phyloP scores from a whole-genome alignment of 2,329 filamentous ascomycete species.

The Pseudogymnoascus sp. region DNA sequence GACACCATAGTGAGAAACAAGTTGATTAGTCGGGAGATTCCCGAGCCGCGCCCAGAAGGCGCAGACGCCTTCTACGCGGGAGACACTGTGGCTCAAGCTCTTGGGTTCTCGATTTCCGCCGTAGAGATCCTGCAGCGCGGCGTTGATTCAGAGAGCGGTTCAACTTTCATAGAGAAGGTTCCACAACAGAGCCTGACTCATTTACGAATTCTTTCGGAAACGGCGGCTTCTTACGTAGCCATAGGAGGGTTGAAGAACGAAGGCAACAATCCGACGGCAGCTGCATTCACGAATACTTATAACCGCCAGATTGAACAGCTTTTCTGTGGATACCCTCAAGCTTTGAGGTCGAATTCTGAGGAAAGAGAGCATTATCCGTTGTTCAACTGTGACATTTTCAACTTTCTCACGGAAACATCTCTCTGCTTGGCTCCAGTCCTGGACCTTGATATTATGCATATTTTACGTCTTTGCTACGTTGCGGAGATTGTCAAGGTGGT shows the following conservation, averaged over 20 bases:
- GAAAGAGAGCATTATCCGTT: conserved; percentile 40
- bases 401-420: conserved; percentile 73
- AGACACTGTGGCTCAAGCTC: conserved; percentile 54
- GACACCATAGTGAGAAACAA: conserved; percentile 51
- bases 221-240: conserved; percentile 74
- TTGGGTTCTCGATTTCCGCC: conserved; percentile 80
- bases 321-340: conserved; percentile 48
- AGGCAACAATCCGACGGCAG: conserved; percentile 52
- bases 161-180: conserved; percentile 74
- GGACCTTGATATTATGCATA: conserved; percentile 65
- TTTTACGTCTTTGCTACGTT: conserved; percentile 80
- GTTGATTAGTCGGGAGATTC: conserved; percentile 36
- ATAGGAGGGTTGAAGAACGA: conserved; percentile 60
- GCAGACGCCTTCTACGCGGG: conserved; percentile 42
- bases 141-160: conserved; percentile 61
- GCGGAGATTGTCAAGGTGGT: conserved; percentile 84
- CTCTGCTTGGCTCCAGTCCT: conserved; percentile 62
- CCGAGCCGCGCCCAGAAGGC: conserved; percentile 26
- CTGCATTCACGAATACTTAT: conserved; percentile 60
- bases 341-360: conserved; percentile 8
- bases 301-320: conserved; percentile 68
- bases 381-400: conserved; percentile 62
- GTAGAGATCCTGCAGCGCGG: conserved; percentile 90
- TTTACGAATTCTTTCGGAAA: conserved; percentile 81
- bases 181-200: conserved; percentile 79